Conservation (phyloP, 768 basidiomycete genomes). For the Clitopilus hobsonii region DNA sequence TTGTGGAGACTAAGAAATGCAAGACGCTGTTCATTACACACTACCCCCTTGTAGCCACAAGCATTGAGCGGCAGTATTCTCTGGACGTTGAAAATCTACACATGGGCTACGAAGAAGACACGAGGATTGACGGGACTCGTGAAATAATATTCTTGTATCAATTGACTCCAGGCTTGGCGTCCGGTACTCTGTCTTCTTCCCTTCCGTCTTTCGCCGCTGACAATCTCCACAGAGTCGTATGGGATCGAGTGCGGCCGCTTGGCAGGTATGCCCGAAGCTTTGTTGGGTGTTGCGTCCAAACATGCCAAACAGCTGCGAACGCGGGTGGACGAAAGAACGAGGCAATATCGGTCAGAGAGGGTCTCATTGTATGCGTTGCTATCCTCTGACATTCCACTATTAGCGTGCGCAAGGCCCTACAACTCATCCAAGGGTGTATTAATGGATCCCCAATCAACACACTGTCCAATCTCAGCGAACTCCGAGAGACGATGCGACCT, state of each 20-base stretch:
- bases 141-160: constrained; percentile 87
- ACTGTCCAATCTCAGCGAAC: constrained; percentile 20
- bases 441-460: constrained; percentile 10
- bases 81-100: constrained; percentile 70
- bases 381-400: background rate
- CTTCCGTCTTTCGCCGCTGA: background rate
- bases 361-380: background rate
- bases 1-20: constrained; percentile 53
- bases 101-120: constrained; percentile 77
- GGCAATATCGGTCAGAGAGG: constrained; percentile 41
- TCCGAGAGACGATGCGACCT: too few relatives aligned
- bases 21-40: constrained; percentile 94
- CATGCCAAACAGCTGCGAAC: constrained; percentile 52
- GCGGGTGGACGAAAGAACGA: constrained; percentile 44
- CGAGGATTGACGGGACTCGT: constrained; percentile 64
- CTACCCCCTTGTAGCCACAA: constrained; percentile 80
- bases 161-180: constrained; percentile 66
- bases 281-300: constrained; percentile 58
- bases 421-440: constrained; percentile 22
- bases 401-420: constrained; percentile 19
- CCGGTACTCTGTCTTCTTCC: constrained; percentile 26
- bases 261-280: constrained; percentile 71
- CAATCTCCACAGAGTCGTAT: constrained; percentile 56
- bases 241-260: constrained; percentile 91
- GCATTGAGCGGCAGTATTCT: constrained; percentile 57